Conservation (phyloP, 441 rosid genomes). For the Bruguiera hainesii region DNA sequence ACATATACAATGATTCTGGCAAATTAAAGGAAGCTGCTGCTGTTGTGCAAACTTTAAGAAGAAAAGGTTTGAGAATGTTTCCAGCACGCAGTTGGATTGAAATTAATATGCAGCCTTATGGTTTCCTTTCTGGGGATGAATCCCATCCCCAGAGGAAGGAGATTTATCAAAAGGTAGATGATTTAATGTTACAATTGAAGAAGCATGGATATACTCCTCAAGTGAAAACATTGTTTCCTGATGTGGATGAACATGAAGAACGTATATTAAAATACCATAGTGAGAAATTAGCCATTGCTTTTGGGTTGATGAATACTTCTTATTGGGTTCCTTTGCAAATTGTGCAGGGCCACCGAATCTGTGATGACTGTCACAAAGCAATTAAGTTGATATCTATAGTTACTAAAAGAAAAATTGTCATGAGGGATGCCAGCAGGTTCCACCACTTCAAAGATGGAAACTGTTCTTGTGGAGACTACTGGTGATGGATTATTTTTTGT, state of each 20-base stretch:
- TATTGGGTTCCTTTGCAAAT: slow-evolving; percentile 62
- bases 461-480: slow-evolving; percentile 92
- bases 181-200: slow-evolving; percentile 56
- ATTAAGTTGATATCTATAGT: slow-evolving; percentile 57
- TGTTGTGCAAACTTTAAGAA: slow-evolving; percentile 61
- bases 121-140: slow-evolving; percentile 67
- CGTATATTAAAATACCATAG: slow-evolving; percentile 47
- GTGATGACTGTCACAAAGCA: slow-evolving; percentile 75
- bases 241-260: slow-evolving; percentile 68
- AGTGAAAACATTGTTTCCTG: slow-evolving; percentile 58
- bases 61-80: slow-evolving; percentile 72
- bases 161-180: slow-evolving; percentile 64
- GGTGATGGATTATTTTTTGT: slow-evolving; percentile 41
- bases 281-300: slow-evolving; percentile 83
- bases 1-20: slow-evolving; percentile 71
- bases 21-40: slow-evolving; percentile 65
- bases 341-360: slow-evolving; percentile 82
- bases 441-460: slow-evolving; percentile 70
- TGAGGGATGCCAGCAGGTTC: slow-evolving; percentile 84
- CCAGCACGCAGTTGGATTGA: slow-evolving; percentile 86
- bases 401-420: slow-evolving; percentile 56
- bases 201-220: slow-evolving; percentile 47
- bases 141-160: slow-evolving; percentile 52
- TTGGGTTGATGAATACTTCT: slow-evolving; percentile 56
- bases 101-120: slow-evolving; percentile 44